A percentile compares a stretch with the other conserved stretches of the same genome.
These are phyloP conservation scores for Arxiozyma heterogenica DNA, from an alignment of 1,139 yeast genomes.

Conservation along the genomic window DNA sequence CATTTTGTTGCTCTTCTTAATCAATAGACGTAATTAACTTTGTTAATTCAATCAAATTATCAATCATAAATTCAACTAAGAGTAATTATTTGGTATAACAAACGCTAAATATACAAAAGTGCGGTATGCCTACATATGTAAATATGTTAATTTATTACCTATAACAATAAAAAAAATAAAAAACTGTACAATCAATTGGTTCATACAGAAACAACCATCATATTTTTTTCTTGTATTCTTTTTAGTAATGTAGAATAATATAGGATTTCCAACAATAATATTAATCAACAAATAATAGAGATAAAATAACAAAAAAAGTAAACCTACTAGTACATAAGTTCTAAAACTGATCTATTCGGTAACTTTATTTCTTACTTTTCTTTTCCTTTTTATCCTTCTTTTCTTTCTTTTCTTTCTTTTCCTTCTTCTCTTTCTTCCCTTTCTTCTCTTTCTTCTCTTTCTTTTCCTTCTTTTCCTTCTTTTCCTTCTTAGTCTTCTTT, in stretches of 20 bases:
- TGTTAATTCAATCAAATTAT: no score
- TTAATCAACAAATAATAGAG: background rate
- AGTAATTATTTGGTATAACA: background rate
- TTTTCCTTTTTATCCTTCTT: constrained; percentile 41
- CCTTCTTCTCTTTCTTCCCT: constrained; percentile 47
- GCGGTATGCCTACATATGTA: background rate
- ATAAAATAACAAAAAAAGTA: background rate
- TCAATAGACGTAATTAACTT: no score
- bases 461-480: constrained; percentile 42
- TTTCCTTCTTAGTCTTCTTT: constrained; percentile 35
- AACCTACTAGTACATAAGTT: constrained; percentile 4
- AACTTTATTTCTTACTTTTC: constrained; percentile 38
- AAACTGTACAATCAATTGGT: background rate
- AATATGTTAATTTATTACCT: background rate
- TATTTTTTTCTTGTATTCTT: background rate
- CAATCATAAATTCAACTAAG: background rate
- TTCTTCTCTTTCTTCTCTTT: constrained; percentile 46
- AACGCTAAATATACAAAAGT: background rate
- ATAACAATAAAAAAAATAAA: background rate
- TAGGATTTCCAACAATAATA: background rate
- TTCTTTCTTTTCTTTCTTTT: constrained; percentile 46
- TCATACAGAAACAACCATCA: background rate
- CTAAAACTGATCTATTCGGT: background rate
- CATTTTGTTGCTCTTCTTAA: no score
- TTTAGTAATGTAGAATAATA: background rate